These are phyloP conservation scores for Naganishia sp. DNA, from an alignment of 1,284 basidiomycete genomes.

Conservation along the genomic window DNA sequence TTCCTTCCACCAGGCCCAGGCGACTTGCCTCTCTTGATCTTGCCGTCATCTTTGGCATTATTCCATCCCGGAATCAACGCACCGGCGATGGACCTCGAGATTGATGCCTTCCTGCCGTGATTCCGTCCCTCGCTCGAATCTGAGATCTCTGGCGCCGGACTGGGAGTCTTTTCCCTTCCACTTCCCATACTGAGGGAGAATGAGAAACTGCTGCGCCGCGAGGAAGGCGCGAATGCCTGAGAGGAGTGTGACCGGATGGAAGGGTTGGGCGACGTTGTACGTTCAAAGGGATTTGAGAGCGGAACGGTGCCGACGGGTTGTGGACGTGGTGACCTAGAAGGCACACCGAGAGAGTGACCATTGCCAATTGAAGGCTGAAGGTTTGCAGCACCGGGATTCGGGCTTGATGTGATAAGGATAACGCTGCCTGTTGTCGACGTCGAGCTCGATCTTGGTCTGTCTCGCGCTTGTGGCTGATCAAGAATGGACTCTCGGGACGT, in stretches of 20 bases:
- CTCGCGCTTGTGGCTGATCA: not conserved
- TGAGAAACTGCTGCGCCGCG: constrained; percentile 20
- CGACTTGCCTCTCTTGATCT: constrained; percentile 17
- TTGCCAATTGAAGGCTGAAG: not conserved
- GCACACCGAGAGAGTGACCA: constrained; percentile 9
- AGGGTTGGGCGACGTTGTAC: constrained; percentile 9
- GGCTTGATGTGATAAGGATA: constrained; percentile 20
- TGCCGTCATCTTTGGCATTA: constrained; percentile 1
- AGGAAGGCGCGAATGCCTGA: not conserved
- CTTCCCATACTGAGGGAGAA: constrained; percentile 24
- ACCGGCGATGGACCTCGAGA: constrained; percentile 21
- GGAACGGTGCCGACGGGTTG: constrained; percentile 17
- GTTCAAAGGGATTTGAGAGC: constrained; percentile 5
- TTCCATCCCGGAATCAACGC: constrained; percentile 22
- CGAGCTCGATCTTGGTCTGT: constrained; percentile 6
- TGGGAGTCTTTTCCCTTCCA: constrained; percentile 17
- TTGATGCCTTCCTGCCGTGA: constrained; percentile 26
- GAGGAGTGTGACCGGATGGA: constrained; percentile 16
- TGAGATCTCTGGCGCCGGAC: not conserved
- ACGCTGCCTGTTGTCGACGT: constrained; percentile 8
- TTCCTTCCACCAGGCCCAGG: constrained; percentile 3
- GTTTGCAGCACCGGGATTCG: not conserved
- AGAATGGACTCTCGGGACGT: not conserved
- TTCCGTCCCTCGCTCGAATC: not conserved
- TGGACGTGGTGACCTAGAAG: constrained; percentile 6